Evolutionary conservation across 805 yeast species (phyloP).

Genomic region (Tetrapisispora taiwanensis): DNA sequence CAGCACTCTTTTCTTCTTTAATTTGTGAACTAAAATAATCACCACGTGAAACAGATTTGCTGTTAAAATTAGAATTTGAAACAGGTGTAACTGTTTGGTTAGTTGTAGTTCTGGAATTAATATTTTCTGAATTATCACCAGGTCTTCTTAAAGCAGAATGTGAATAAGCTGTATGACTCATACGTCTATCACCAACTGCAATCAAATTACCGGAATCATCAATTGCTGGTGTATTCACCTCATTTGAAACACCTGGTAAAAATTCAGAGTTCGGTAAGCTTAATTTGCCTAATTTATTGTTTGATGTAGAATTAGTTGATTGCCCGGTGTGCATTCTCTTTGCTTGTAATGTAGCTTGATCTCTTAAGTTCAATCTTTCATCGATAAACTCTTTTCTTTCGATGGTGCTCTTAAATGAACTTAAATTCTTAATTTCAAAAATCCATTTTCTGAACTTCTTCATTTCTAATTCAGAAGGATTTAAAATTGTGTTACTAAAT

Average conservation of each 20-base stretch:
- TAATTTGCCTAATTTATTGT: background rate
- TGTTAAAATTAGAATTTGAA: background rate
- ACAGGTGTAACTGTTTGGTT: background rate
- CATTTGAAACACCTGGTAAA: background rate
- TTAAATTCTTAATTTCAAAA: conserved; percentile 43
- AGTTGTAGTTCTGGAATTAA: background rate
- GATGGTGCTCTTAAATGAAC: conserved; percentile 36
- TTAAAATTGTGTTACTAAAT: conserved; percentile 15
- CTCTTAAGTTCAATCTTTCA: conserved; percentile 10
- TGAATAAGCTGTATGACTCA: conserved; percentile 1
- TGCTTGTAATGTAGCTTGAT: background rate
- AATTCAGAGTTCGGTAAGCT: background rate
- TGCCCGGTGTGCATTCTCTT: background rate
- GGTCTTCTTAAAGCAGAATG: conserved; percentile 1
- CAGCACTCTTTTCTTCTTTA: background rate
- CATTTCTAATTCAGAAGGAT: conserved; percentile 33
- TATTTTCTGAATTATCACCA: background rate
- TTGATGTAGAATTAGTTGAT: background rate
- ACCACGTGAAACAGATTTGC: background rate
- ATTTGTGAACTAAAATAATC: background rate
- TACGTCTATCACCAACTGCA: conserved; percentile 1
- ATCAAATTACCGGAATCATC: conserved; percentile 31
- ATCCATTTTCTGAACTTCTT: conserved; percentile 44
- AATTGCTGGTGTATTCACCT: conserved; percentile 28
- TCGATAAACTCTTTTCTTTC: conserved; percentile 42